phyloP scores from a whole-genome alignment of 1,139 yeast species.

The Candida anutae region DNA sequence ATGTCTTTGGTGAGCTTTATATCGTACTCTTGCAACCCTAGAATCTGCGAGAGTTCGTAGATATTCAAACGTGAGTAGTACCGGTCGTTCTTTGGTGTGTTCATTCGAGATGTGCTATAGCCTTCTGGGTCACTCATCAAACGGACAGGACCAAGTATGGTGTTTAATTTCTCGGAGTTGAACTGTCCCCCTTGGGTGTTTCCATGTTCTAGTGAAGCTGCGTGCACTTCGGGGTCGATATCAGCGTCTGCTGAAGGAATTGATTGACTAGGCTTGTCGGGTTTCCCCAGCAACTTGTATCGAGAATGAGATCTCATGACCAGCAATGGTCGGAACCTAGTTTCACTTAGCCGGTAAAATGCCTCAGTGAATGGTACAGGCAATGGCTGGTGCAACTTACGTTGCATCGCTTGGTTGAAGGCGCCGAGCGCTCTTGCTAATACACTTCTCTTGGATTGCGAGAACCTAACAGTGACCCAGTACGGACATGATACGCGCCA shows the following conservation, averaged over 20 bases:
- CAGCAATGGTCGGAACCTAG: constrained; percentile 1
- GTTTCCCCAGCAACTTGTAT: background rate
- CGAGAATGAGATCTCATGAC: background rate
- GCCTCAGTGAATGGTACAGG: constrained; percentile 2
- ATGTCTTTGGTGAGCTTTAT: constrained; percentile 21
- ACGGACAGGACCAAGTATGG: too few relatives aligned
- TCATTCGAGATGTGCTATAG: too few relatives aligned
- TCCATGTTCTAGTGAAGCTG: too few relatives aligned
- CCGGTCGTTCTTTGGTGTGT: constrained; percentile 6
- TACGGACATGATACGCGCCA: too few relatives aligned
- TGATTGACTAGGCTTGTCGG: background rate
- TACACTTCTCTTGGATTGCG: background rate
- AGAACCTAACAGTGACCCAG: background rate
- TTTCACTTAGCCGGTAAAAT: constrained; percentile 1
- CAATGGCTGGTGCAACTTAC: background rate
- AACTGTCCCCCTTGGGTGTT: too few relatives aligned
- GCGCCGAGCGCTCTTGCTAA: background rate
- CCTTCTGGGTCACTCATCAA: too few relatives aligned
- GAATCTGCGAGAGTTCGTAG: constrained; percentile 18
- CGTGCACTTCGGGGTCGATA: too few relatives aligned
- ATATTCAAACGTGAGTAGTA: constrained; percentile 24
- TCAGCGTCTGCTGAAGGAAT: too few relatives aligned
- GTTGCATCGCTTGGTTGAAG: background rate
- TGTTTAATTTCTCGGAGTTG: too few relatives aligned
- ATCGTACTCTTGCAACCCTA: constrained; percentile 16